These are phyloP conservation scores for Alternaria solani DNA, from an alignment of 2,329 filamentous ascomycete genomes.

Conservation along the genomic window DNA sequence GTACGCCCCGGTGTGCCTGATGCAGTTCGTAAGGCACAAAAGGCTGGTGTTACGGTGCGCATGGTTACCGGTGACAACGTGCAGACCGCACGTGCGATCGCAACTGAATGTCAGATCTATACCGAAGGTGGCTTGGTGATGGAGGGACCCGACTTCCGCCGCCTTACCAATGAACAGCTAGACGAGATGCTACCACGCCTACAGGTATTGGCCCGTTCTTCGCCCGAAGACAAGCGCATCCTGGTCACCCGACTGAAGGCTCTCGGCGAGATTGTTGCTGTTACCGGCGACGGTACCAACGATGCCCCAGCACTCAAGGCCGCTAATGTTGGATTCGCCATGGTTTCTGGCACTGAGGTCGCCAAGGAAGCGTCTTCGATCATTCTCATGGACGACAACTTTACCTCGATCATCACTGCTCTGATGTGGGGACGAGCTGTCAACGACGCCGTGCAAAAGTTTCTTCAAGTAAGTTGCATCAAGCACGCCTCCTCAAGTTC, in stretches of 20 bases:
- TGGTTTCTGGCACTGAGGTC: conserved; percentile 94
- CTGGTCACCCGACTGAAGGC: conserved; percentile 93
- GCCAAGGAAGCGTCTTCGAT: conserved; percentile 95
- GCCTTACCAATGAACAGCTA: conserved; percentile 77
- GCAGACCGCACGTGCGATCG: conserved; percentile 95
- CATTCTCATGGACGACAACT: conserved; percentile 97
- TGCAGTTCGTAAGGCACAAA: conserved; percentile 85
- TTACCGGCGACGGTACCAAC: conserved; percentile 98
- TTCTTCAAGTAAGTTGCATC: conserved; percentile 69
- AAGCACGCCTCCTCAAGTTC: too few species aligned
- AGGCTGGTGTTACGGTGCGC: conserved; percentile 91
- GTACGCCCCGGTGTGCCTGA: conserved; percentile 87
- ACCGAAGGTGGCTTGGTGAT: conserved; percentile 77
- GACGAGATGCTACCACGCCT: conserved; percentile 81
- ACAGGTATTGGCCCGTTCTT: conserved; percentile 93
- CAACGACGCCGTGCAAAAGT: conserved; percentile 99
- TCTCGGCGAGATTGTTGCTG: conserved; percentile 89
- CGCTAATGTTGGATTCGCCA: conserved; percentile 95
- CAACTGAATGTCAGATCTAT: conserved; percentile 93
- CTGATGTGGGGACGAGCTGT: conserved; percentile 96
- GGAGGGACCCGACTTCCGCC: conserved; percentile 90
- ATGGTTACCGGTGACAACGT: conserved; percentile 98
- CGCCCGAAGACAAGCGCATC: conserved; percentile 93
- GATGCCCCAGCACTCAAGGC: conserved; percentile 97
- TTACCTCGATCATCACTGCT: conserved; percentile 92